Conservation (phyloP, 768 basidiomycete species). For the Sporobolomyces phaffii region DNA sequence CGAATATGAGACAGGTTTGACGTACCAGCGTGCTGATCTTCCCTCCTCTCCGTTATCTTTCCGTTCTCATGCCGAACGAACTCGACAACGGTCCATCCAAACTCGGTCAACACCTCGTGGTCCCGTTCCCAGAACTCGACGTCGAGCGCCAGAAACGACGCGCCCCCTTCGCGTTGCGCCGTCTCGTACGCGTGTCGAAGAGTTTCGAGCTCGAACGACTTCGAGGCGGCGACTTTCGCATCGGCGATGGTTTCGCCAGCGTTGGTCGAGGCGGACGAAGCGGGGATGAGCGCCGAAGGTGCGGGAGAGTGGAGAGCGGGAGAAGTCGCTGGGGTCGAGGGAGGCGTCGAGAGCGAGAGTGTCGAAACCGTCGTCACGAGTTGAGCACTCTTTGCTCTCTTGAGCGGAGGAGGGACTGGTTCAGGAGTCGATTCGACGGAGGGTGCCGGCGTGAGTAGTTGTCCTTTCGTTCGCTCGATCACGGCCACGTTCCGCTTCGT, state of each 20-base stretch:
- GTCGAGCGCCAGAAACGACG: conserved; percentile 28
- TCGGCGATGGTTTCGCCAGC: not conserved
- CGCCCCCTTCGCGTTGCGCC: conserved; percentile 12
- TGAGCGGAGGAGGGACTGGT: conserved; percentile 8
- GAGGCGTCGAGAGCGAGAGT: not conserved
- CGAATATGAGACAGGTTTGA: not conserved
- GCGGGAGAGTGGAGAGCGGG: not conserved
- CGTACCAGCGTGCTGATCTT: conserved; percentile 22
- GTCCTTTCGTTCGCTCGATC: not conserved
- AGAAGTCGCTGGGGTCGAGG: not conserved
- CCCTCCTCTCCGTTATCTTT: conserved; percentile 3
- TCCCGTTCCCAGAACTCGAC: conserved; percentile 32
- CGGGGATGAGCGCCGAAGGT: not conserved
- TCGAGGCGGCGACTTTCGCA: conserved; percentile 1
- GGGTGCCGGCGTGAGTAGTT: conserved; percentile 5
- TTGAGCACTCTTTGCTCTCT: not conserved
- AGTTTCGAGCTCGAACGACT: conserved; percentile 12
- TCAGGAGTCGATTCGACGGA: conserved; percentile 20
- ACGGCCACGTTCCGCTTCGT: not conserved
- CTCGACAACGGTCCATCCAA: conserved; percentile 29
- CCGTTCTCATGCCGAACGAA: conserved; percentile 1
- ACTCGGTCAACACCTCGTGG: conserved; percentile 14
- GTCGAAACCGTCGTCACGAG: not conserved
- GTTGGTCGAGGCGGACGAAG: not conserved
- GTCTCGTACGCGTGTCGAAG: conserved; percentile 8